Base-by-base conservation (phyloP, 768 basidiomycete genomes). In the Termitomyces eurrhizus region DNA sequence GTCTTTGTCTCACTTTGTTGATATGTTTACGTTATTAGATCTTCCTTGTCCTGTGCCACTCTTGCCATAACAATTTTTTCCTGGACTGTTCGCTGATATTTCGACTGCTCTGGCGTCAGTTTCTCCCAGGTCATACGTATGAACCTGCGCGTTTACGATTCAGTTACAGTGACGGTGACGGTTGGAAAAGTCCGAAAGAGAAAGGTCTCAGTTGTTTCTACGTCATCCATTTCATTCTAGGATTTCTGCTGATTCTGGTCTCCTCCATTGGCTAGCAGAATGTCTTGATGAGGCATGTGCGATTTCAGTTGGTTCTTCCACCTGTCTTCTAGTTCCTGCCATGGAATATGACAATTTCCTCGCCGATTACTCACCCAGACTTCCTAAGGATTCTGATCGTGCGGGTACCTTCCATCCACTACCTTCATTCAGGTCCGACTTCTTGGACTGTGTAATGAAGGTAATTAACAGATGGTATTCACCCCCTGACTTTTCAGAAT, bases 341-440 rank as follows among this genome's bases (percentile, higher is more conserved):
- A 8, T 57, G 88, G 86, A 86, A 75, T 90, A 87, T 87, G 86
- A 89, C 64, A 75, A 72, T 24, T 89, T 86, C 61, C 80, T 90
- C 24, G 79, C 85, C 4, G 77, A 81, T 32, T 89, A 87, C 60
- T 73, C 82, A 5, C 67, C 79, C 24, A 78, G 78, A 56, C 77
- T 87, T 24, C 86, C 87, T 11, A 80, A 79, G 59, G 72, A 79
- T 18, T 72, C 81, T 1, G 74, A 81, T 57, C 78, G 87, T 35
- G 82, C 86, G 4, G 87, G 87, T 1, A 75, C 70, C 0, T 89
- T 88, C 74, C 71, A 73, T 35, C 87, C 87, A 6, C 67, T 66
- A n/a, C 52, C 62, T 35, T 79, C 83, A 72, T 83, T 55, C 88
- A 85, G 84, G 77, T 81, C 13, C 78, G 78, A 39, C 56, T 82